Evolutionary conservation across 805 yeast species (phyloP), one percentile per base, ranked within the genome.

Genomic region (Nakazawaea ambrosiae): DNA sequence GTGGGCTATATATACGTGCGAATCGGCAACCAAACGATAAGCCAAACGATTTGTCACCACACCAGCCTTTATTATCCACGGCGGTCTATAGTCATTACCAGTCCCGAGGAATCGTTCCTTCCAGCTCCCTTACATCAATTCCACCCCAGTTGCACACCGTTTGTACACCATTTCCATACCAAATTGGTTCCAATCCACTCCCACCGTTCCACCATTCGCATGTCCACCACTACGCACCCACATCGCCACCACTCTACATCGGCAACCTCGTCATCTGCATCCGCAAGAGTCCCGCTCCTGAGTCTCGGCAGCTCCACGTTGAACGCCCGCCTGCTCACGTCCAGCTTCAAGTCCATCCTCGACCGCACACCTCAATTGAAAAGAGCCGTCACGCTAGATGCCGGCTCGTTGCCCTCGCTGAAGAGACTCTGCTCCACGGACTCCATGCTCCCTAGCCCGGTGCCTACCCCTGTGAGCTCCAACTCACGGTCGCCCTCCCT

Each of bases 221-320:
- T 30, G 23, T 30, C 33, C 14, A 20, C 19, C 10, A 30, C 33
- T 5, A 7, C 31, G 27, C 20, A 33, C 23, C 31, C 12, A 18
- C 26, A n/a, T 14, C 14, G 18, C 41, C 4, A 18, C 18, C n/a
- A 20, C 26, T n/a, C 22, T 22, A 22, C 33, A 20, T 31, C 36
- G 16, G 19, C 46, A 4, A 32, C 45, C 25, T 18, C 20, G 18
- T 19, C 36, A 10, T 9, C 31, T 16, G 5, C 20, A 7, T 5
- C 7, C 16, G 12, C 27, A 5, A 49, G 57, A 41, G 30, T 46
- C 11, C 50, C 54, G 6, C 38, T 54, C 25, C 42, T 42, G 16
- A 47, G 51, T 3, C 34, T 52, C 10, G 39, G 53, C 12, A 41
- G 35, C 12, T 47, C 51, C 15, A 39, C 39, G 15, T 30, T 52